Conservation (phyloP, 768 basidiomycete genomes). For the Tylopilus cervinicoccineus region DNA sequence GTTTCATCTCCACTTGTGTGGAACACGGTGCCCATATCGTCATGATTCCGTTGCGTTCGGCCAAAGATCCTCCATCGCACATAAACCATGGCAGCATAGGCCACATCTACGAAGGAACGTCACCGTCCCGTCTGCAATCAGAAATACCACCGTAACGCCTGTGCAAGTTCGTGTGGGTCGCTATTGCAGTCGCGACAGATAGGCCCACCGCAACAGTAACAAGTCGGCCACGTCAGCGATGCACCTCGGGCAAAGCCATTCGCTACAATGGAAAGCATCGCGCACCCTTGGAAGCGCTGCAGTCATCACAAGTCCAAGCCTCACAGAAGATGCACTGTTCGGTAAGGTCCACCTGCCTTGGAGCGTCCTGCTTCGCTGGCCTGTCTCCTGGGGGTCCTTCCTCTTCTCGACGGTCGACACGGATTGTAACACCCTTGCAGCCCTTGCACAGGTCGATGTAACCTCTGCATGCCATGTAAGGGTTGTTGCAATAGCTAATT, state of each 20-base stretch:
- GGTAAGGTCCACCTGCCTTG: neutral
- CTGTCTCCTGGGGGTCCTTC: constrained; percentile 3
- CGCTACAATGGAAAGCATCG: neutral
- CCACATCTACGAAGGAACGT: neutral
- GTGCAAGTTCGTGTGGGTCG: neutral
- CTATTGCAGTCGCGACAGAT: neutral
- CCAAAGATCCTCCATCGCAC: neutral
- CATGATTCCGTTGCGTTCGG: neutral
- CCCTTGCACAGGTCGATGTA: neutral
- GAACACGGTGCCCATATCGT: neutral
- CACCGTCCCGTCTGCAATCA: neutral
- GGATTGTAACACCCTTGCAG: constrained; percentile 8
- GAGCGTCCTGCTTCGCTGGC: neutral
- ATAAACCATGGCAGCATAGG: too few relatives aligned
- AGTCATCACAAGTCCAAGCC: constrained; percentile 7
- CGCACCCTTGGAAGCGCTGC: neutral
- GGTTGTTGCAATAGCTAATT: constrained; percentile 2
- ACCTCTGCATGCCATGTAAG: neutral
- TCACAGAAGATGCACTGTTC: neutral
- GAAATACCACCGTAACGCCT: neutral
- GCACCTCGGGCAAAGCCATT: constrained; percentile 8
- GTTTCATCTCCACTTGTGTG: too few relatives aligned
- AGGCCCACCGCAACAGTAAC: neutral
- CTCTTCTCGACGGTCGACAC: constrained; percentile 12
- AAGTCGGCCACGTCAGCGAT: neutral